Base-by-base conservation (phyloP, 768 basidiomycete genomes). In the Russula lepida region DNA sequence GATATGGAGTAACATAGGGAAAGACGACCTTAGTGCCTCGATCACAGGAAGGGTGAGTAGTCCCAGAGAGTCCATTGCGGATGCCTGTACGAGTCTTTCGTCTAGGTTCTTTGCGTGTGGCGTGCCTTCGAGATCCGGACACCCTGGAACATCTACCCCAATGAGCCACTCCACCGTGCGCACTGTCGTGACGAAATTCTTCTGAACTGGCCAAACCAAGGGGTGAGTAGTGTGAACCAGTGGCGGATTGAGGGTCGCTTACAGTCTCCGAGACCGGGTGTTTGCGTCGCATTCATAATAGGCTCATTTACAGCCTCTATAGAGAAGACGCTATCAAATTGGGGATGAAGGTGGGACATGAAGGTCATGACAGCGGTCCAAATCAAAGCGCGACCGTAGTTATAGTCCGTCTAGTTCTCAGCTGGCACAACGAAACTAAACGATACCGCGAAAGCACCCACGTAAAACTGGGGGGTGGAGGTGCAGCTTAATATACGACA, bases 341-440 rank as follows among this genome's bases (percentile, higher is more conserved):
- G 73, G 6, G 88, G 78, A 68, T 90, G 84, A 35, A 86, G 72
- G 66, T 92, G 89, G 1, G 86, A 74, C 4, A 92, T 74, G 11
- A 79, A 72, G 0, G 89, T 85, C 84, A 91, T 90, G 21, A 91
- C 85, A 13, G 83, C 84, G 0, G 88, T 83, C 89, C 89, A 92
- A n/a, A 85, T 73, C 49, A 92, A 74, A 8, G 89, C 89, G 6
- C 89, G 84, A 60, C 83, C 80, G 64, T 88, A 92, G 69, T 92
- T 92, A 55, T 80, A 75, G 4, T 75, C 74, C 2, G 85, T 90
- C 88, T 88, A 68, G 39, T 27, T 33, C 30, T 25, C 62, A 43
- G n/a, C 28, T 49, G 1, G 44, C 57, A 23, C 49, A 65, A 59
- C 57, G 53, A 30, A n/a, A 11, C 37, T 1, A 1, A 27, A 5